Conservation (phyloP, 768 basidiomycete genomes). For the Amanita inopinata region DNA sequence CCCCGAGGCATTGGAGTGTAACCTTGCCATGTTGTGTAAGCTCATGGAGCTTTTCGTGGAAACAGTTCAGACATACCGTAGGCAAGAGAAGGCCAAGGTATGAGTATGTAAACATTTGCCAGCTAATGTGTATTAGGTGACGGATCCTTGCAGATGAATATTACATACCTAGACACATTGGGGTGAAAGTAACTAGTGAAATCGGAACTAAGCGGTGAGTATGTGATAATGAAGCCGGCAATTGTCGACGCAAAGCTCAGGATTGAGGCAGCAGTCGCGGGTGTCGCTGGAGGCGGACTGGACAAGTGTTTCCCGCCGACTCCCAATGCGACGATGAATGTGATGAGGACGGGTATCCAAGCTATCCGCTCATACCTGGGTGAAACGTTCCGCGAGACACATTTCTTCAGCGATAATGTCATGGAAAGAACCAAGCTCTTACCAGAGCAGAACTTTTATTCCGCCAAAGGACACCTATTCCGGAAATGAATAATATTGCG, state of each 20-base stretch:
- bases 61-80: slow-evolving; percentile 24
- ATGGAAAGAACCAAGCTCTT: not conserved
- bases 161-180: slow-evolving; percentile 42
- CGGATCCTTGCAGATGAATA: not conserved
- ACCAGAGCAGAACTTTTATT: slow-evolving; percentile 38
- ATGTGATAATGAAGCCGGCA: slow-evolving; percentile 67
- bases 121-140: slow-evolving; percentile 24
- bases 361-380: slow-evolving; percentile 57
- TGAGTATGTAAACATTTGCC: slow-evolving; percentile 56
- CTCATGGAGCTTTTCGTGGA: not conserved
- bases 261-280: slow-evolving; percentile 44
- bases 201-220: slow-evolving; percentile 52
- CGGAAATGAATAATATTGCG: not conserved
- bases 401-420: not conserved
- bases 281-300: slow-evolving; percentile 34
- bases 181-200: slow-evolving; percentile 65
- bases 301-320: slow-evolving; percentile 64
- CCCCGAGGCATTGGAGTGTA: slow-evolving; percentile 40
- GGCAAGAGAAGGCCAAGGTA: slow-evolving; percentile 64
- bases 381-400: not conserved
- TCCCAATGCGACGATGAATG: slow-evolving; percentile 61
- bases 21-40: slow-evolving; percentile 23
- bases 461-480: slow-evolving; percentile 49
- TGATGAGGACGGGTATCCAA: slow-evolving; percentile 73
- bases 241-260: slow-evolving; percentile 61